Evolutionary conservation across 805 yeast species (phyloP).

Genomic region (Wickerhamomyces mucosus): DNA sequence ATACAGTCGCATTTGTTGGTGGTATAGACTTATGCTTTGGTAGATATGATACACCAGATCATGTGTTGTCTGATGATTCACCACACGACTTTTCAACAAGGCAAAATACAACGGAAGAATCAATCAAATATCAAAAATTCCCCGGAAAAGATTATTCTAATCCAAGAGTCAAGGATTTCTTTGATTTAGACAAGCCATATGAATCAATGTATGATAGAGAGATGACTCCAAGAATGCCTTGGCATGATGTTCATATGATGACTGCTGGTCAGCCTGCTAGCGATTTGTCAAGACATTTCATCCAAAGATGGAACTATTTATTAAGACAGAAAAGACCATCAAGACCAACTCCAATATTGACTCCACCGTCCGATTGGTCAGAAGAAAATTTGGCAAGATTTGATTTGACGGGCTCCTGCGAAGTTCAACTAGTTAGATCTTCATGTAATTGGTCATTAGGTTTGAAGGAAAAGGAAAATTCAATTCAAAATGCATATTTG

Average conservation of each 20-base stretch:
- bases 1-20: constrained; percentile 82
- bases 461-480: constrained; percentile 70
- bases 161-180: constrained; percentile 87
- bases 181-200: constrained; percentile 71
- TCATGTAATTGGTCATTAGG: constrained; percentile 94
- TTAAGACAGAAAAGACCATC: constrained; percentile 92
- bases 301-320: constrained; percentile 94
- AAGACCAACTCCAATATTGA: constrained; percentile 79
- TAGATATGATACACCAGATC: constrained; percentile 94
- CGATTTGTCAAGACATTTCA: constrained; percentile 88
- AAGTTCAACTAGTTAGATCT: constrained; percentile 81
- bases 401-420: constrained; percentile 74
- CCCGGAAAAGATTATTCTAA: constrained; percentile 98
- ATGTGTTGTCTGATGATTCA: constrained; percentile 73
- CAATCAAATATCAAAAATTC: constrained; percentile 47
- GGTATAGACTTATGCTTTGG: constrained; percentile 96
- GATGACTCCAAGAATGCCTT: constrained; percentile 88
- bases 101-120: constrained; percentile 28
- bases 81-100: constrained; percentile 25
- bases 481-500: constrained; percentile 88
- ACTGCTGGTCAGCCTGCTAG: constrained; percentile 91
- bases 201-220: constrained; percentile 87
- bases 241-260: constrained; percentile 99
- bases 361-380: constrained; percentile 87
- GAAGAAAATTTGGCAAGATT: constrained; percentile 53